phyloP scores from a whole-genome alignment of 352 stramenopile species.

The Phytophthora podocarpi region DNA sequence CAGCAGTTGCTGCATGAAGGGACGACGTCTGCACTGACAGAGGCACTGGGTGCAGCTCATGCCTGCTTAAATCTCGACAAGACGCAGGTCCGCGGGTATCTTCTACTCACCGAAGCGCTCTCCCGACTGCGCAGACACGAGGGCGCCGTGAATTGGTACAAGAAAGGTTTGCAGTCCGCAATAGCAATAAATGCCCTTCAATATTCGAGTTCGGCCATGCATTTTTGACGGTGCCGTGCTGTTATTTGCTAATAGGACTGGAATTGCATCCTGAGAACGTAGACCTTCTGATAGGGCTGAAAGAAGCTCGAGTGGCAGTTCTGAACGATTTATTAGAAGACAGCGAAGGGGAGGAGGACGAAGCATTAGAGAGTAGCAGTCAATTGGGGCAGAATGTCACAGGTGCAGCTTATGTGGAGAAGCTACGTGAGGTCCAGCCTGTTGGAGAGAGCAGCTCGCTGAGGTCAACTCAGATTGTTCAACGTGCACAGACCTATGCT shows the following conservation, averaged over 20 bases:
- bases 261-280: conserved; percentile 39
- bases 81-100: conserved; percentile 29
- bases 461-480: conserved; percentile 25
- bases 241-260: conserved; percentile 46
- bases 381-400: background rate
- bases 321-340: conserved; percentile 49
- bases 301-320: conserved; percentile 58
- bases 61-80: conserved; percentile 31
- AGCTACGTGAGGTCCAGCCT: background rate
- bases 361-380: background rate
- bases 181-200: background rate
- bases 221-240: background rate
- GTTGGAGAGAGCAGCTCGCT: background rate
- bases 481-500: conserved; percentile 26
- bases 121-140: conserved; percentile 38
- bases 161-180: conserved; percentile 40
- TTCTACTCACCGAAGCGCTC: conserved; percentile 46
- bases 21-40: conserved; percentile 12
- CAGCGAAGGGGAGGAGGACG: conserved; percentile 40
- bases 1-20: conserved; percentile 37
- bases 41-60: conserved; percentile 39
- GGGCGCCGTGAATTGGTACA: conserved; percentile 51
- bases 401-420: conserved; percentile 1
- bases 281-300: conserved; percentile 51
- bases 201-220: background rate